Base-by-base conservation (phyloP, 2,329 filamentous ascomycete species). In the Albophoma yamanashiensis region DNA sequence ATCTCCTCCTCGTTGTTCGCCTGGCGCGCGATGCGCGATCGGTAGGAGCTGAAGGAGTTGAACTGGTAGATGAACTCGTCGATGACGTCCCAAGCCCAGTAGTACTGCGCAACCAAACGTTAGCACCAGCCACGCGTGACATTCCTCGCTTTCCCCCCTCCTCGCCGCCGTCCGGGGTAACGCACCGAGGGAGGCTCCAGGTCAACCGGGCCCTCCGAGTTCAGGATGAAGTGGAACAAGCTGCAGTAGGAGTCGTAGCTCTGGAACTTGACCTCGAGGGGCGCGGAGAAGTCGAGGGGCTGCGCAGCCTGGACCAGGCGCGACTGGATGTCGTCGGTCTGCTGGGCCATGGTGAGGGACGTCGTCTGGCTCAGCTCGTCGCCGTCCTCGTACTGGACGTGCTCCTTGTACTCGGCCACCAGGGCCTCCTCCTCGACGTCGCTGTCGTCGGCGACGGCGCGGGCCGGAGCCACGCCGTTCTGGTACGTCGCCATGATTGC, bases 31-130 rank as follows among this genome's bases (percentile, higher is more conserved):
- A 96, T 87, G 67, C 92, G 88, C 76, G 95, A 92, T 72, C 94
- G 88, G 84, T 97, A 97, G 64, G 92, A 91, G 75, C 92, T 97
- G 83, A 99, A 99, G 62, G 92, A 95, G 83, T 99, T 97, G 83
- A 99, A 99, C 77, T 99, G 94, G 82, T 99, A 99, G 79, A 99
- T 97, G 81, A 99, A 99, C 78, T 99, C 94, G 76, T 99, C 94
- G 78, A 99, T 97, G 67, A 97, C 93, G 76, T 99, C 94, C 94
- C 94, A 99, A 50, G 94, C 94, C 94, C 94, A 99, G 81, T 93
- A 97, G 80, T 96, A 95, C 91, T 97, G 74, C 53, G 56, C 74
- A 47, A 57, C 27, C 3, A 47, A 57, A 40, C 50, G 60, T 64
- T 60, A 64, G 61, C 56, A 14, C 56, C 20, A 5, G 15, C 2